Base-by-base conservation (phyloP, 148 eudicot genomes). In the Agrostemma githago region DNA sequence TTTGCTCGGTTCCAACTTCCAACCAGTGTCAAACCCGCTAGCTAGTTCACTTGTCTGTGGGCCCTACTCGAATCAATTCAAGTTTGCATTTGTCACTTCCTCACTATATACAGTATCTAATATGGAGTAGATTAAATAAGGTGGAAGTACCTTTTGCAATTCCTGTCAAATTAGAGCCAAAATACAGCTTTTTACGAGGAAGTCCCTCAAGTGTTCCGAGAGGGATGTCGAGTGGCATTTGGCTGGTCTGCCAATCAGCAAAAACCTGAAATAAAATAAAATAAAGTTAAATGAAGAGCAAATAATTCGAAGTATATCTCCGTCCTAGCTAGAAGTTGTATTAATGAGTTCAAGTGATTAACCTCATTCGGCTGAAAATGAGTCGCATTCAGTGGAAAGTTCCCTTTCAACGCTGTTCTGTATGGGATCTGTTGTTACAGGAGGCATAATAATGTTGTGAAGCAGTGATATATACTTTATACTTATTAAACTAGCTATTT, bases 321-420 rank as follows among this genome's bases (percentile, higher is more conserved):
- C 61, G 4, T 26, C 34, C 34, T 26, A 26, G 34, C 15, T 12
- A 75, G 7, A 61, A 58, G 37, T 11, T 56, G 20, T 17, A 53
- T n/a, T 9, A 42, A 67, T 17, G n/a, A 37, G 10, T 46, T 46
- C 7, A 37, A 16, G 3, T 5, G 59, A 5, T 40, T 46, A 59
- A 86, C 89, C 87, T 86, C 87, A 46, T 86, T 86, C 68, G 69
- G 71, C 79, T 86, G 87, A 71, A 86, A 86, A 74, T 78, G 79
- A 51, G 87, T 86, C 21, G 85, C 89, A 71, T 84, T 82, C 11
- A 84, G 85, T 62, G 89, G 89, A 76, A 86, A 86, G 19, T 72
- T 80, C 48, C 87, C 87, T 67, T 76, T 77, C 84, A 78, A 71
- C 19, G 85, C 87, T 64, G 89, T 84, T 73, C 85, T 62, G 60